Base-by-base conservation (phyloP, 805 yeast genomes). In the Brettanomyces anomalus region DNA sequence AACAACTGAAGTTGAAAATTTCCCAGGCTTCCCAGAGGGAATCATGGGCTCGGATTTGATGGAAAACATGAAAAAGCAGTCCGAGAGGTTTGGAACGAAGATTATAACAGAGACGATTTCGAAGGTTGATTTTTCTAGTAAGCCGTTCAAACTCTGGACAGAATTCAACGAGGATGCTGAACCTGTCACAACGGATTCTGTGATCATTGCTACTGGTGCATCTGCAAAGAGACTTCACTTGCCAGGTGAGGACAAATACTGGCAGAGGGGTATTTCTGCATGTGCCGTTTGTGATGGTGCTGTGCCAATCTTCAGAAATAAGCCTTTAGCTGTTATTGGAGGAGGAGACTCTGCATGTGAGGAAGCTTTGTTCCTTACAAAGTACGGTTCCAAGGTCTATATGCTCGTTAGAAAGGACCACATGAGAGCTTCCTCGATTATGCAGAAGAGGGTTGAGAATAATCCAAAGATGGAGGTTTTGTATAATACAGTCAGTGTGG, bases 231-330 rank as follows among this genome's bases (percentile, higher is more conserved):
- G 98, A 72, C 75, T 93, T 68, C 68, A 76, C 61, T 71, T 93
- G 48, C 96, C 97, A 46, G 99, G 99, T 56, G 98, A 93, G 71
- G 97, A 93, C 53, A 75, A 76, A 31, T 93, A 93, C 77, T 93
- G 99, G 99, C 99, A 93, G 73, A 84, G 83, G 64, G 99, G 99
- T 66, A 93, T 93, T 53, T 85, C 96, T 54, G 99, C 99, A 15
- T 93, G 99, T 74, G 99, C 99, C 34, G 98, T 93, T 49, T 93
- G 99, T 71, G 99, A 93, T 64, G 99, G 99, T 67, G 99, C 99
- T 30, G 95, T 93, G 40, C 99, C 99, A 55, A 89, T 93, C 56
- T 93, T 93, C 74, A 85, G 97, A 75, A 85, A 93, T 74, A 85
- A 88, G 68, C 97, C 98, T 33, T 77, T 93, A 62, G 97, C 96